These are phyloP conservation scores for Pyrrhoderma lamaoense DNA, from an alignment of 1,284 basidiomycete genomes.

Conservation along the genomic window DNA sequence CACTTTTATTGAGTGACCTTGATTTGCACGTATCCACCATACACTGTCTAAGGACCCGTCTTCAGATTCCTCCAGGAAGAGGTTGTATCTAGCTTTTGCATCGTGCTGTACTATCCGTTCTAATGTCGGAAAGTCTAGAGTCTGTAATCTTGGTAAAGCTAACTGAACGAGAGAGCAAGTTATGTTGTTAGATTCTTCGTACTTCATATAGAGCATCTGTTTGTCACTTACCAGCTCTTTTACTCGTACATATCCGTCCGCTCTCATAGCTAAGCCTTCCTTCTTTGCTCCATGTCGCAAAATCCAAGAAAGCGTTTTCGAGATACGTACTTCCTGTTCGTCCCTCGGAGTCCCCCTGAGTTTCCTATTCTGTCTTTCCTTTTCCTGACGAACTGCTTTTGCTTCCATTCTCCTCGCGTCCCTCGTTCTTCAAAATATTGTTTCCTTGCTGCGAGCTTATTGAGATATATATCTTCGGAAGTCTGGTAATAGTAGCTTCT, in stretches of 20 bases:
- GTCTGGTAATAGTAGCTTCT: too few relatives aligned
- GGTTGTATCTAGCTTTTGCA: conserved; percentile 70
- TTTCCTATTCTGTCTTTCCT: too few relatives aligned
- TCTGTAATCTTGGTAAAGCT: conserved; percentile 43
- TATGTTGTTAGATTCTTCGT: background rate
- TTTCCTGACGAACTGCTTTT: background rate
- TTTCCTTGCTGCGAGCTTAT: background rate
- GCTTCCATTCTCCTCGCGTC: background rate
- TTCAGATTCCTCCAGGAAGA: conserved; percentile 43
- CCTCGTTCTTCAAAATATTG: background rate
- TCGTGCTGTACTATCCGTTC: conserved; percentile 71
- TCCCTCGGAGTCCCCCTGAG: conserved; percentile 13
- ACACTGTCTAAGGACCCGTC: conserved; percentile 28
- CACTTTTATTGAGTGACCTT: conserved; percentile 86
- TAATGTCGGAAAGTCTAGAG: conserved; percentile 49
- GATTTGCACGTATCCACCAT: conserved; percentile 90
- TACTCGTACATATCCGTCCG: conserved; percentile 61
- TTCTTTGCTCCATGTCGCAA: conserved; percentile 64
- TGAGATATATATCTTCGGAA: too few relatives aligned
- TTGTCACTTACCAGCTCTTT: conserved; percentile 54
- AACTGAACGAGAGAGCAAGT: conserved; percentile 32
- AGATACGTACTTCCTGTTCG: conserved; percentile 27
- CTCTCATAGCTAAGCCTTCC: conserved; percentile 49
- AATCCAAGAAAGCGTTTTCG: conserved; percentile 61
- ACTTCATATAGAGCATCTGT: too few relatives aligned